A percentile compares a stretch with the other conserved stretches of the same genome.
Conservation (phyloP, 176 grass and related monocot genomes). For the Ensete glaucum region DNA sequence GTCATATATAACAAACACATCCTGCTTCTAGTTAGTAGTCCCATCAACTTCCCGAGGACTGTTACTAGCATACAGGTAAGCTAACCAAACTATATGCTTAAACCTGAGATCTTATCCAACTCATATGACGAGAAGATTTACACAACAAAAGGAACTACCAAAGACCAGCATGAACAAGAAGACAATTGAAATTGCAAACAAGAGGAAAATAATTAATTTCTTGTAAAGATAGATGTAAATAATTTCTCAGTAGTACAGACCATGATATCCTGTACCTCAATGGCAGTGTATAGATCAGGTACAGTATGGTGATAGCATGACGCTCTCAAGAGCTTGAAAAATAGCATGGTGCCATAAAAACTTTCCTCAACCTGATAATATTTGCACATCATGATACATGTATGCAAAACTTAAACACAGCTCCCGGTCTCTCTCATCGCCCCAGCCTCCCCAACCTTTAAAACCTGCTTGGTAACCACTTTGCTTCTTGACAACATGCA, state of each 20-base stretch:
- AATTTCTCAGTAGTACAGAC: neutral
- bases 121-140: neutral
- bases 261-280: neutral
- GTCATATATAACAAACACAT: neutral
- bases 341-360: neutral
- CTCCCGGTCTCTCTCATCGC: slow-evolving; percentile 64
- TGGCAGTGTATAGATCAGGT: neutral
- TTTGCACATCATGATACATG: slow-evolving; percentile 61
- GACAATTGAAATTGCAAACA: neutral
- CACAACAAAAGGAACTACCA: neutral
- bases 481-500: slow-evolving; percentile 48
- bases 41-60: neutral
- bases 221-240: neutral
- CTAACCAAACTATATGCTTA: neutral
- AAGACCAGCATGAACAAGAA: neutral
- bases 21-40: neutral
- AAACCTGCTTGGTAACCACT: slow-evolving; percentile 79
- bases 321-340: neutral
- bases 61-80: neutral
- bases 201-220: neutral
- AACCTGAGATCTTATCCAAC: neutral
- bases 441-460: slow-evolving; percentile 99
- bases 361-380: slow-evolving; percentile 17
- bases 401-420: slow-evolving; percentile 92
- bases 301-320: neutral